These are phyloP conservation scores for Hypomontagnella monticulosa DNA, from an alignment of 495 filamentous ascomycete genomes.

Conservation along the genomic window DNA sequence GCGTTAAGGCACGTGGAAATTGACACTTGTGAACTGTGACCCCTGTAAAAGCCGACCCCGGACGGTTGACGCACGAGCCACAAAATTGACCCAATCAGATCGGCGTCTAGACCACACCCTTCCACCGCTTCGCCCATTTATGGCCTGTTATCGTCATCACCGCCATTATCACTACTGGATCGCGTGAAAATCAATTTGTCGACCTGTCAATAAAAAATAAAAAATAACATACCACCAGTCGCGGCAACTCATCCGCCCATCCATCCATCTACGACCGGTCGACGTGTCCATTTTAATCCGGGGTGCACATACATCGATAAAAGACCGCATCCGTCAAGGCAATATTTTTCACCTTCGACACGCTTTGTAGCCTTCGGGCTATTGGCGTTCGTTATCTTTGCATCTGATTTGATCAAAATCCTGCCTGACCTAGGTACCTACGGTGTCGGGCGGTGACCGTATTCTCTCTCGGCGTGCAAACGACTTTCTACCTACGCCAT, in stretches of 20 bases:
- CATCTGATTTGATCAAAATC: constrained; percentile 3
- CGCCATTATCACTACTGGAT: constrained; percentile 27
- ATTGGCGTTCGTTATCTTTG: background rate
- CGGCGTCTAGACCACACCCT: too few relatives aligned
- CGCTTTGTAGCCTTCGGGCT: constrained; percentile 3
- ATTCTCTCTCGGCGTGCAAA: background rate
- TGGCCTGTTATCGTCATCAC: constrained; percentile 39
- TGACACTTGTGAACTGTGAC: too few relatives aligned
- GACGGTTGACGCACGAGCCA: too few relatives aligned
- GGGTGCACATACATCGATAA: background rate
- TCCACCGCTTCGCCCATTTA: too few relatives aligned
- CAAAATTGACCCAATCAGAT: too few relatives aligned
- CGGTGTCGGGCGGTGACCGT: constrained; percentile 2
- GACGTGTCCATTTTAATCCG: constrained; percentile 8
- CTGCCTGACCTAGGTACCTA: too few relatives aligned
- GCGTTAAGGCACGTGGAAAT: too few relatives aligned
- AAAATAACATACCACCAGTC: constrained; percentile 8
- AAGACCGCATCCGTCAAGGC: background rate
- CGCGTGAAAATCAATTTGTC: constrained; percentile 26
- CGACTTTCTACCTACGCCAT: background rate
- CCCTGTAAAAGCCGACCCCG: too few relatives aligned
- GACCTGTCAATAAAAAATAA: constrained; percentile 34
- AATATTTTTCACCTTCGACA: background rate
- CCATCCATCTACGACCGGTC: background rate
- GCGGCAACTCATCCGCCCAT: constrained; percentile 4